Percentiles rank a stretch among this genome's conserved stretches.
Evolutionary conservation across 2,329 filamentous ascomycete species (phyloP).

Genomic region (Hypoxylon sp.): DNA sequence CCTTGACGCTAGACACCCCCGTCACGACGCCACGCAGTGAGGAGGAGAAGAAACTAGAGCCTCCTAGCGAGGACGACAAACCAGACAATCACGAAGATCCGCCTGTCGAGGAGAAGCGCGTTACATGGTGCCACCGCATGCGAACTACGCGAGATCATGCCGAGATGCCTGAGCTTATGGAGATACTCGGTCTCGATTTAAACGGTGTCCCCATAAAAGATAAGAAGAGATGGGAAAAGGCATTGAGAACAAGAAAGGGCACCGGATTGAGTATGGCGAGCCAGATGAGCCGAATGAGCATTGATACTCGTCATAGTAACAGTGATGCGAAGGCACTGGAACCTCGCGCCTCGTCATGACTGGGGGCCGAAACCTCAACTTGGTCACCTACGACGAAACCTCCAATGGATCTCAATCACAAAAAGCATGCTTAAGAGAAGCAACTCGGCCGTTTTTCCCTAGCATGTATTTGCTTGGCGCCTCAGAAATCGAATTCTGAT

Average conservation of each 20-base stretch:
- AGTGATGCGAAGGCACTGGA: constrained; percentile 25
- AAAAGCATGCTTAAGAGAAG: background rate
- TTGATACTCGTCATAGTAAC: constrained; percentile 44
- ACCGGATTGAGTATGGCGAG: constrained; percentile 66
- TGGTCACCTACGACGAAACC: background rate
- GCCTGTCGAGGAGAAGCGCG: constrained; percentile 66
- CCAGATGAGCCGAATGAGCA: constrained; percentile 63
- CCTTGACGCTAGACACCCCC: constrained; percentile 59
- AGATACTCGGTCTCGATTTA: constrained; percentile 71
- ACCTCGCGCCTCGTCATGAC: background rate
- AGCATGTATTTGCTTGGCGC: background rate
- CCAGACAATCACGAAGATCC: constrained; percentile 20
- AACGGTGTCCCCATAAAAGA: constrained; percentile 56
- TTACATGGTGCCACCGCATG: constrained; percentile 89
- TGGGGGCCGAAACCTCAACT: background rate
- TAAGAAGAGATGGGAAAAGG: constrained; percentile 63
- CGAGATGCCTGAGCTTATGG: constrained; percentile 76
- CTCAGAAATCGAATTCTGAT: background rate
- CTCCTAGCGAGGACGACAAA: constrained; percentile 29
- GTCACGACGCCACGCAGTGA: constrained; percentile 59
- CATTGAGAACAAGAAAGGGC: constrained; percentile 66
- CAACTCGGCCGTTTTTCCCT: background rate
- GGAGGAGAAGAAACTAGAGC: constrained; percentile 33
- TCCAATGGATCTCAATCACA: background rate
- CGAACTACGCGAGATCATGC: constrained; percentile 82